Base-by-base conservation (phyloP, 2,329 filamentous ascomycete genomes). In the Phymatotrichopsis omnivora region DNA sequence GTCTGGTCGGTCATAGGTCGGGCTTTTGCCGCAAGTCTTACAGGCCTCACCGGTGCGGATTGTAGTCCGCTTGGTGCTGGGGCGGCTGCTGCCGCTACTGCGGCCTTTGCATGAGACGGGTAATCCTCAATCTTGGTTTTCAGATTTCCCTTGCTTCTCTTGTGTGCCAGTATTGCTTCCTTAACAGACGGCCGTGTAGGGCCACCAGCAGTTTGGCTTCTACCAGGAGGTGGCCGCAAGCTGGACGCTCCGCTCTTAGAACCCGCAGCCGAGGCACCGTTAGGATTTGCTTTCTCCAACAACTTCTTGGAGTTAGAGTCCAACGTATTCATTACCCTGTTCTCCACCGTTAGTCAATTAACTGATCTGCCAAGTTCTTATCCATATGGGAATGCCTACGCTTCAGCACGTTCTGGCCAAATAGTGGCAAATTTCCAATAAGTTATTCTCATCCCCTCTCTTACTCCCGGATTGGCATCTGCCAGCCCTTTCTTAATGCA, bases 391-490 rank as follows among this genome's bases (percentile, higher is more conserved):
- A 42, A 5, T 27, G 70, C 78, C 68, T 69, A 85, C 74, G 68
- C 68, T 59, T 89, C 80, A 29, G 85, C 86, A 60, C 74, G 78
- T 16, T 78, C 72, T 2, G 82, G 80, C 84, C 86, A 96, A 14
- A 85, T 71, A 25, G 68, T 69, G 48, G 78, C 76, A 62, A 87
- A 95, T 0, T 70, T 69, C 91, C 91, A 98, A 63, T 84, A 98
- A 0, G 85, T 84, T 28, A 76, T 74, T 57, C 91, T 77, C 71
- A 83, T 89, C 53, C 77, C 80, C 63, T 94, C 86, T 58, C 91
- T 77, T 34, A 96, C 89, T 23, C 80, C 82, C 6, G 87, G 86
- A 59, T 96, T 94, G 10, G 89, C 72, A 67, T 98, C 91, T 17
- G 71, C 72, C n/a, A 98, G 71, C 1, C 89, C 84, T 61, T 86